phyloP scores from a whole-genome alignment of 441 rosid genomes.

The Metrosideros polymorpha region DNA sequence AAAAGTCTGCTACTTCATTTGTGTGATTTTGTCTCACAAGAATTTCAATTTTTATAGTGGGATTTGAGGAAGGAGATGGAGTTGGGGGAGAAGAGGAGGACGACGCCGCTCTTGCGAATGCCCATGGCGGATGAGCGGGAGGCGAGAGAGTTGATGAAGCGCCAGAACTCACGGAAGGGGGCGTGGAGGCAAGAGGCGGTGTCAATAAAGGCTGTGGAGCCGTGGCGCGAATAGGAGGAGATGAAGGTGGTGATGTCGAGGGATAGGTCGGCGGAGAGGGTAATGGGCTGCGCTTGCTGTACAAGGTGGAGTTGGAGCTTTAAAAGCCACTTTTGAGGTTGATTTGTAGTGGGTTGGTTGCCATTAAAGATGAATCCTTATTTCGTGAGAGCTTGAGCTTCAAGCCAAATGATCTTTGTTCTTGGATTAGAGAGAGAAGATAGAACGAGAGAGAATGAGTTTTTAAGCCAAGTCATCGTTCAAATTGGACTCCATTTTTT shows the following conservation, averaged over 20 bases:
- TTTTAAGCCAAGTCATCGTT: neutral
- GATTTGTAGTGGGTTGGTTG: neutral
- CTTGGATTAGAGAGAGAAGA: no score
- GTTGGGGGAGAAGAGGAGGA: slow-evolving; percentile 84
- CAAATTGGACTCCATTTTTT: neutral
- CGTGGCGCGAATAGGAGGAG: no score
- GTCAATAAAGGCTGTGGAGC: no score
- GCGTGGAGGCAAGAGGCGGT: slow-evolving; percentile 33
- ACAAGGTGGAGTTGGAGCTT: no score
- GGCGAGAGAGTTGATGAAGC: slow-evolving; percentile 52
- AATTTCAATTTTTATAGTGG: slow-evolving; percentile 24
- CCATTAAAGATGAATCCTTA: neutral
- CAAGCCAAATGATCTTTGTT: neutral
- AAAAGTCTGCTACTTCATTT: no score
- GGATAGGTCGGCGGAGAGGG: no score
- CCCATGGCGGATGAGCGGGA: slow-evolving; percentile 41
- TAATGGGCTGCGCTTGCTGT: no score
- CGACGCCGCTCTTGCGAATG: slow-evolving; percentile 56
- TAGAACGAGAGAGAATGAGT: neutral
- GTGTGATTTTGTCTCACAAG: no score
- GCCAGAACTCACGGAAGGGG: slow-evolving; percentile 65
- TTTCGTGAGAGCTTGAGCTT: neutral
- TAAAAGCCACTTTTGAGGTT: no score
- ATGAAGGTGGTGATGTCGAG: no score
- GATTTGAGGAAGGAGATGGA: no score